phyloP scores from a whole-genome alignment of 495 filamentous ascomycete genomes.

The Penicillium simplicissimum region DNA sequence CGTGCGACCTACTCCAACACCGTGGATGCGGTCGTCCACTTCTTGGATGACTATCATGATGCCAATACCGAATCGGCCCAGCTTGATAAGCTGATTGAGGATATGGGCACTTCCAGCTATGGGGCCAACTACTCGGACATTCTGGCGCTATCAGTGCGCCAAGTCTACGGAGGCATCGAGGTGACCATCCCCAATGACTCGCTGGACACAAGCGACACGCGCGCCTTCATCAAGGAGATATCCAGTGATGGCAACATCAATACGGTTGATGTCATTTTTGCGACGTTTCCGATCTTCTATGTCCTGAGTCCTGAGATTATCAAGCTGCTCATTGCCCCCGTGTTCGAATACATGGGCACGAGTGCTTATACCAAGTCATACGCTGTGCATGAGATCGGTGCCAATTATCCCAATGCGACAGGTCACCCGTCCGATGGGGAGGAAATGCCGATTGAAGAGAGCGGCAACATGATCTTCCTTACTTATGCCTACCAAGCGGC shows the following conservation, averaged over 20 bases:
- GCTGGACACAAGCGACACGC: conserved; percentile 36
- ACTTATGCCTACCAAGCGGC: conserved; percentile 39
- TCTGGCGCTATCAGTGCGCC: conserved; percentile 41
- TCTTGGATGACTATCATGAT: conserved; percentile 42
- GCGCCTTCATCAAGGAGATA: conserved; percentile 52
- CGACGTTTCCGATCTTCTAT: conserved; percentile 44
- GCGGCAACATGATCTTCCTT: conserved; percentile 42
- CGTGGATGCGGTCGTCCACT: conserved; percentile 33
- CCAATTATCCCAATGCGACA: conserved; percentile 45
- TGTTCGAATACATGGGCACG: conserved; percentile 40
- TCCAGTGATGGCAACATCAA: conserved; percentile 52
- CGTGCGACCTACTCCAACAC: conserved; percentile 28
- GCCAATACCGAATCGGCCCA: conserved; percentile 32
- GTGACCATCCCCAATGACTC: conserved; percentile 42
- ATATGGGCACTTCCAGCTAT: conserved; percentile 22
- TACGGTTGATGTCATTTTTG: conserved; percentile 49
- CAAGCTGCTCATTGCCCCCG: conserved; percentile 40
- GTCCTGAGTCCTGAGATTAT: conserved; percentile 43
- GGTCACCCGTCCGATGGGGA: conserved; percentile 37
- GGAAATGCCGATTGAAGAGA: conserved; percentile 44
- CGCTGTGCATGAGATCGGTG: conserved; percentile 39
- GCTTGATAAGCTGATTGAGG: conserved; percentile 33
- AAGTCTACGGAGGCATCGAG: conserved; percentile 46
- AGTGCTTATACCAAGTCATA: conserved; percentile 37
- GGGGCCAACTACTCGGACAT: conserved; percentile 47